Base-by-base conservation (phyloP, 352 stramenopile genomes). In the Pythium insidiosum region DNA sequence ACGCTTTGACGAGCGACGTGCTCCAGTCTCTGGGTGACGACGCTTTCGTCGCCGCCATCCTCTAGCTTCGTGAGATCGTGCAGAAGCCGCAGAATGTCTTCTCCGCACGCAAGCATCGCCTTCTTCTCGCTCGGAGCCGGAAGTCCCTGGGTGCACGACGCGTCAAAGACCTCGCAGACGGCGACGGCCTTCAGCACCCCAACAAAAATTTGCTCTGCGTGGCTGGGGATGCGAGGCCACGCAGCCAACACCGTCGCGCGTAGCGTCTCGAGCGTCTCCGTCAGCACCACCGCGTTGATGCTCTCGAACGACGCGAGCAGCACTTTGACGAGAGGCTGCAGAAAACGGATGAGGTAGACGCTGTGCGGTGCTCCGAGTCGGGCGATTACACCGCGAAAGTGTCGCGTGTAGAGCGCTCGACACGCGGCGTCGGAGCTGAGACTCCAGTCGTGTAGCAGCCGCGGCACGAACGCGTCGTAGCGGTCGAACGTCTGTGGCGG, bases 281-380 rank as follows among this genome's bases (percentile, higher is more conserved):
- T 21, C 5, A 82, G 33, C 16, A 94, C 30, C 1, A 36, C 19
- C 4, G 62, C 58, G 34, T 85, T 72, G 41, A 87, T 50, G 31
- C 66, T 74, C 31, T 91, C 81, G 33, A 89, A 78, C 1, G 69
- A 72, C 2, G 72, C 74, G 15, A 81, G 18, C 18, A 88, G 36
- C 16, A 91, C 76, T 40, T 88, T 88, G 45, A 91, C 56, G 28
- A 94, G 53, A 16, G 81, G 71, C 47, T 90, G 81, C 19, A 94
- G 40, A 46, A 86, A 94, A 22, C 68, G 69, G 37, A 91, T 68
- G 25, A 82, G 21, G 16, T 87, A 71, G 7, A 91, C 47, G 23
- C 78, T 91, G 28, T 84, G 58, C 0, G 81, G 81, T 3, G 70
- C 73, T 0, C 81, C 78, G 22, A 88, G 66, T 4, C 61, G 60